Conservation (phyloP, 495 filamentous ascomycete genomes). For the Tetracladium marchalianum region DNA sequence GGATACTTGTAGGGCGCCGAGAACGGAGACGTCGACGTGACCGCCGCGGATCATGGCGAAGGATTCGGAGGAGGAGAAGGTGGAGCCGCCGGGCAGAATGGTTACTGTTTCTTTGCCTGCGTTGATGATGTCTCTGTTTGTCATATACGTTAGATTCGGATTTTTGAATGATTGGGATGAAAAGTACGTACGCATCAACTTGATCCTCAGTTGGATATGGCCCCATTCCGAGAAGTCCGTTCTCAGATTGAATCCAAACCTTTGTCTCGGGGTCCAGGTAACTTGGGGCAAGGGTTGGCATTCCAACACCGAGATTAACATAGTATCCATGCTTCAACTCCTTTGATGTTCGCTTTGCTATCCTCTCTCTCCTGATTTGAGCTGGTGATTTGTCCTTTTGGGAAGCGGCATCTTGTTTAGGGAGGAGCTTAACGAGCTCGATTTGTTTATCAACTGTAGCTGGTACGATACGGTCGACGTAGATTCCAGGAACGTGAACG, state of each 20-base stretch:
- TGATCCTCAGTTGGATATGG: conserved; percentile 64
- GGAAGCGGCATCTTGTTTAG: conserved; percentile 16
- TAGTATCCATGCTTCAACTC: conserved; percentile 56
- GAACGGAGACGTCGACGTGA: conserved; percentile 79
- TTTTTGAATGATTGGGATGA: background rate
- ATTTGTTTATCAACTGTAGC: conserved; percentile 42
- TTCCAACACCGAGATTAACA: conserved; percentile 56
- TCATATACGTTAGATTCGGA: background rate
- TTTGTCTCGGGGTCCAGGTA: conserved; percentile 41
- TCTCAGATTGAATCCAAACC: conserved; percentile 84
- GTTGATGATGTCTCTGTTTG: conserved; percentile 73
- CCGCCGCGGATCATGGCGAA: conserved; percentile 93
- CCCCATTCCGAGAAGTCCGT: conserved; percentile 82
- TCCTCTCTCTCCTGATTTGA: conserved; percentile 39
- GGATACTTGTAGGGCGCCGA: conserved; percentile 86
- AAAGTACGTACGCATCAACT: conserved; percentile 36
- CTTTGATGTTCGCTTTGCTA: conserved; percentile 48
- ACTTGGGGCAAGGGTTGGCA: conserved; percentile 52
- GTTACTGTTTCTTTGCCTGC: conserved; percentile 94
- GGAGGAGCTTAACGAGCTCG: conserved; percentile 43
- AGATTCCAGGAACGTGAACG: conserved; percentile 54
- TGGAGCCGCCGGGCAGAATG: conserved; percentile 63
- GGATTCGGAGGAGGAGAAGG: conserved; percentile 79
- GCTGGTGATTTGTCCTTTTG: conserved; percentile 23
- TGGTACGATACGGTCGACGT: conserved; percentile 52